Evolutionary conservation across 2,329 filamentous ascomycete genomes (phyloP).

Genomic region (Verticillium nonalfalfae): DNA sequence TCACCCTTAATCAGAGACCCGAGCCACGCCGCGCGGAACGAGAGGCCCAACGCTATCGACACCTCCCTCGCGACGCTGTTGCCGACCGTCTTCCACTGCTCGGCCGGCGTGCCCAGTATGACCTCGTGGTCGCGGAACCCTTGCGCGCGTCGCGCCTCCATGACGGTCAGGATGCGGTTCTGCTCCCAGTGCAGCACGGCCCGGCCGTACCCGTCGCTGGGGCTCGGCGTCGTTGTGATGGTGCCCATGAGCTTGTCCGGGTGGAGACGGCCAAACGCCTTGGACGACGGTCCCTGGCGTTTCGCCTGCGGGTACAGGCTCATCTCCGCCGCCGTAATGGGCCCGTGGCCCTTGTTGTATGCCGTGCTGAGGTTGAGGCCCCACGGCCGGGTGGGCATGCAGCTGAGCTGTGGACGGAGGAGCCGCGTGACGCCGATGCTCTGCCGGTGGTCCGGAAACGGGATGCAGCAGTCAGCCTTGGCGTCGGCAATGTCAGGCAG

Average conservation of each 20-base stretch:
- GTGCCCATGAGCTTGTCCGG: slow-evolving; percentile 53
- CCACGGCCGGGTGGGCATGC: slow-evolving; percentile 54
- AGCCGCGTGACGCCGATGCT: slow-evolving; percentile 28
- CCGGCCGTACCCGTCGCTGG: slow-evolving; percentile 50
- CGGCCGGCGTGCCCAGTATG: slow-evolving; percentile 46
- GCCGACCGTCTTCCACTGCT: slow-evolving; percentile 63
- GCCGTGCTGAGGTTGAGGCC: slow-evolving; percentile 45
- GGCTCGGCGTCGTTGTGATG: slow-evolving; percentile 47
- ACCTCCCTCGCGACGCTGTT: slow-evolving; percentile 71
- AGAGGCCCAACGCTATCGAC: slow-evolving; percentile 58
- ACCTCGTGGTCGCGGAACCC: slow-evolving; percentile 66
- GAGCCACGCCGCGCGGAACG: slow-evolving; percentile 52
- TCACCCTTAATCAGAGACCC: slow-evolving; percentile 21
- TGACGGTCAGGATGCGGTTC: slow-evolving; percentile 52
- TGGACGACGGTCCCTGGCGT: slow-evolving; percentile 17
- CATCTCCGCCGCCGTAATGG: slow-evolving; percentile 31
- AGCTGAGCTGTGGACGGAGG: slow-evolving; percentile 39
- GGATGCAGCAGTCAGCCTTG: slow-evolving; percentile 54
- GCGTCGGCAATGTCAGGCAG: slow-evolving; percentile 58
- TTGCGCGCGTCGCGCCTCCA: slow-evolving; percentile 65
- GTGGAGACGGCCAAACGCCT: slow-evolving; percentile 46
- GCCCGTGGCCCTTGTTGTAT: slow-evolving; percentile 29
- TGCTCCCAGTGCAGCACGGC: slow-evolving; percentile 59
- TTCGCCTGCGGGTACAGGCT: slow-evolving; percentile 26
- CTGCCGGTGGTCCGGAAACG: slow-evolving; percentile 62